Conservation (phyloP, 2,329 filamentous ascomycete species). For the Nigrospora sphaerica region DNA sequence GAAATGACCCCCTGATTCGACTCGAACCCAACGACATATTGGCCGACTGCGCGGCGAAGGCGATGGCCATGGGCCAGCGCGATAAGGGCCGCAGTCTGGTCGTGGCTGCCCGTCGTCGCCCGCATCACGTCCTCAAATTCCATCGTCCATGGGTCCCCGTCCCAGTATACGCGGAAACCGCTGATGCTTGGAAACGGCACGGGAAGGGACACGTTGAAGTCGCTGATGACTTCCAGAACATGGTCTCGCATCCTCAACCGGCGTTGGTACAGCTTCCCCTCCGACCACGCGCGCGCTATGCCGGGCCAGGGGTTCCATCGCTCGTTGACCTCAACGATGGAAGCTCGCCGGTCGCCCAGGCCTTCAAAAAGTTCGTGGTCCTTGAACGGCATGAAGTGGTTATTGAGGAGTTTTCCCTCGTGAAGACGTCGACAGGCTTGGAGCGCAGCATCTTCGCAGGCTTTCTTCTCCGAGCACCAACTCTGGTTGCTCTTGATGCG, state of each 20-base stretch:
- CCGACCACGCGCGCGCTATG: constrained; percentile 35
- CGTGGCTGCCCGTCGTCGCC: constrained; percentile 12
- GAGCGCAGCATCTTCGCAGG: constrained; percentile 76
- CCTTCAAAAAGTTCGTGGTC: constrained; percentile 30
- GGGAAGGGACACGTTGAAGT: constrained; percentile 38
- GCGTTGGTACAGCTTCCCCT: constrained; percentile 22
- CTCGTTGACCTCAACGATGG: constrained; percentile 26
- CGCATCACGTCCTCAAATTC: constrained; percentile 14
- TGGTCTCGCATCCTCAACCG: constrained; percentile 26
- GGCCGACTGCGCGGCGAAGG: constrained; percentile 27
- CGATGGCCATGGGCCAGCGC: constrained; percentile 41
- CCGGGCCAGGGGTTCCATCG: constrained; percentile 39
- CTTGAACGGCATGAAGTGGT: constrained; percentile 64
- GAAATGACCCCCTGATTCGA: constrained; percentile 11
- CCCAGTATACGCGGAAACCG: constrained; percentile 32
- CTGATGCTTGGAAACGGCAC: constrained; percentile 27
- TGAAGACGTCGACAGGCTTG: constrained; percentile 69
- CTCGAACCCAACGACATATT: constrained; percentile 36
- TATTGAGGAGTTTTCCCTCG: constrained; percentile 63
- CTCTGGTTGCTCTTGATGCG: constrained; percentile 36
- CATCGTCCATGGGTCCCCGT: constrained; percentile 28
- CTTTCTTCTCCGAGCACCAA: constrained; percentile 69
- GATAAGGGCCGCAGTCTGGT: constrained; percentile 40
- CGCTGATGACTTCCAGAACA: constrained; percentile 18
- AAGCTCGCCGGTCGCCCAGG: constrained; percentile 25